Percentiles rank a stretch among this genome's conserved stretches.
Evolutionary conservation across 768 basidiomycete genomes (phyloP).

Genomic region (Phanerochaete sordida): DNA sequence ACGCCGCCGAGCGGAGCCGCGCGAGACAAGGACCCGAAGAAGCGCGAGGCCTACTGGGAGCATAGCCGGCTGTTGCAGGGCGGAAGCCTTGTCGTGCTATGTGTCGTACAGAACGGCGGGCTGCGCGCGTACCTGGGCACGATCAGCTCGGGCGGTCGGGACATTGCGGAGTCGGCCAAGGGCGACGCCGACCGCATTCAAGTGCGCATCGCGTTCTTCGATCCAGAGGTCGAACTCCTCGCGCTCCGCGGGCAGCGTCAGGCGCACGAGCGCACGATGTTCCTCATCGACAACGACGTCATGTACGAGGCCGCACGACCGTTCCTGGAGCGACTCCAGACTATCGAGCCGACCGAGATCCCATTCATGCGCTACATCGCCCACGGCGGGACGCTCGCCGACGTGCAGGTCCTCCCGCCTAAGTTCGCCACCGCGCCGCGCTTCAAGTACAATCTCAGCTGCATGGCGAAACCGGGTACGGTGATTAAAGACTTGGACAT

Average conservation of each 20-base stretch:
- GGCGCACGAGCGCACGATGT: constrained; percentile 11
- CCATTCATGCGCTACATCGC: constrained; percentile 54
- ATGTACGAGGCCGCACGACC: constrained; percentile 69
- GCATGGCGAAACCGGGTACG: constrained; percentile 42
- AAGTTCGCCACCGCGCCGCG: constrained; percentile 49
- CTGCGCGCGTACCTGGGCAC: constrained; percentile 49
- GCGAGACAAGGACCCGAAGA: constrained; percentile 33
- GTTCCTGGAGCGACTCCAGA: constrained; percentile 57
- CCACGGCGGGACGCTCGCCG: constrained; percentile 32
- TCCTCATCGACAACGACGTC: constrained; percentile 56
- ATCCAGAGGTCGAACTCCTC: constrained; percentile 47
- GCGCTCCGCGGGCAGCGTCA: constrained; percentile 15
- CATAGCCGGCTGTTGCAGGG: constrained; percentile 54
- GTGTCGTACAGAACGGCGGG: constrained; percentile 29
- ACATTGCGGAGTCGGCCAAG: constrained; percentile 45
- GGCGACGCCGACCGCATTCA: constrained; percentile 31
- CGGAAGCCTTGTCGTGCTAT: constrained; percentile 62
- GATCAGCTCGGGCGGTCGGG: constrained; percentile 37
- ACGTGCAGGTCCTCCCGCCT: constrained; percentile 43
- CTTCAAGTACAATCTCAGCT: constrained; percentile 54
- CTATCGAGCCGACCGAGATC: constrained; percentile 48
- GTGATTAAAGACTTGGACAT: constrained; percentile 39
- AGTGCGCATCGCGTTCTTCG: constrained; percentile 61
- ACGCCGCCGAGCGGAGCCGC: constrained; percentile 52
- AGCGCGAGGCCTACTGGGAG: constrained; percentile 59